Percentiles rank a stretch among this genome's conserved stretches.
These are phyloP conservation scores for Helminthosporium solani DNA, from an alignment of 2,329 filamentous ascomycete species.

Conservation along the genomic window DNA sequence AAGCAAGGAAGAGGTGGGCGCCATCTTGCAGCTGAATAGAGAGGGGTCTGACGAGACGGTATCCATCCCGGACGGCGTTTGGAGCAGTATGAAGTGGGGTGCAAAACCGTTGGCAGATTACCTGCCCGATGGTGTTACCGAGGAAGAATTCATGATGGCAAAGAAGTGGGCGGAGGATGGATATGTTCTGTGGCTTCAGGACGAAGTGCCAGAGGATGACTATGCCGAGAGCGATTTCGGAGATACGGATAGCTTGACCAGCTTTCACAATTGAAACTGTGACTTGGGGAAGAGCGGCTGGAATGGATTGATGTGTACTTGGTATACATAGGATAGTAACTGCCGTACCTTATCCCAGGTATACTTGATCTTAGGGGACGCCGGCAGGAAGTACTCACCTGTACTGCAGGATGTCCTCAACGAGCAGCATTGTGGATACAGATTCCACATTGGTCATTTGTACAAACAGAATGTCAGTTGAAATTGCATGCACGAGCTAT, in stretches of 20 bases:
- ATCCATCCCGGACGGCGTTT: neutral
- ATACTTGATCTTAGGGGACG: too few relatives aligned
- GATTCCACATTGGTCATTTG: neutral
- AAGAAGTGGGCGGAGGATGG: neutral
- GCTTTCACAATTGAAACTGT: neutral
- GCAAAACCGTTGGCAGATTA: neutral
- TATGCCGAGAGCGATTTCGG: neutral
- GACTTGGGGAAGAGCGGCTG: neutral
- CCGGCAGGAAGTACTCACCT: too few relatives aligned
- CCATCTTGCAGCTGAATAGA: neutral
- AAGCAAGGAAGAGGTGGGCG: neutral
- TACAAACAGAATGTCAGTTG: neutral
- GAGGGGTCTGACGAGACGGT: neutral
- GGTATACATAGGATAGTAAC: too few relatives aligned
- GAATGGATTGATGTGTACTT: too few relatives aligned
- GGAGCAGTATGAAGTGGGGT: neutral
- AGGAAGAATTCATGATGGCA: neutral
- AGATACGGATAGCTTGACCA: neutral
- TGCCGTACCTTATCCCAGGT: too few relatives aligned
- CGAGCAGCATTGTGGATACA: too few relatives aligned
- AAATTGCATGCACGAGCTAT: conserved; percentile 1
- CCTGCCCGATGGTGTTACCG: neutral
- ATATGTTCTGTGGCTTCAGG: neutral
- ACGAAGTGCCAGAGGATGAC: neutral
- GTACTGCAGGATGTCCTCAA: too few relatives aligned